These are phyloP conservation scores for Melampsora larici-populina DNA, from an alignment of 1,284 basidiomycete genomes.

Conservation along the genomic window DNA sequence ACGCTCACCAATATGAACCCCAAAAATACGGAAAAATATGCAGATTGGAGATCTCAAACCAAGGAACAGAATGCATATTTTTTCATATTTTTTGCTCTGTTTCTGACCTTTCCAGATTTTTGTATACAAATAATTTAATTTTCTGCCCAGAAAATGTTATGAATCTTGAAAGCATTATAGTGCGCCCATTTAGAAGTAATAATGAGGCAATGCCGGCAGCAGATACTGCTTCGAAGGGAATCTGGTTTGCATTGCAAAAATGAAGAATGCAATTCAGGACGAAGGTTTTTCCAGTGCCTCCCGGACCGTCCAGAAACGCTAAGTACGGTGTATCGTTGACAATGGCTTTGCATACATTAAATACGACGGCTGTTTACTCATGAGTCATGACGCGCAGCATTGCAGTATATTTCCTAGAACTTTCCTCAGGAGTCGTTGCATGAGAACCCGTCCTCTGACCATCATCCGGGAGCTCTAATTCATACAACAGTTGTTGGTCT, in stretches of 20 bases:
- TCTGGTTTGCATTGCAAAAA: conserved; percentile 53
- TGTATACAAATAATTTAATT: no score
- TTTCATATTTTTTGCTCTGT: no score
- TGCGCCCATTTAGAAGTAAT: conserved; percentile 56
- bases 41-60: no score
- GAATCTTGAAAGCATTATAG: conserved; percentile 41
- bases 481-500: conserved; percentile 54
- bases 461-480: no score
- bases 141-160: no score
- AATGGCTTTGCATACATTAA: conserved; percentile 54
- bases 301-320: conserved; percentile 60
- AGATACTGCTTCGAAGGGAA: conserved; percentile 44
- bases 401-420: conserved; percentile 44
- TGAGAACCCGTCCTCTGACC: no score
- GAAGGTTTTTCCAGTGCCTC: no score
- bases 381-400: conserved; percentile 52
- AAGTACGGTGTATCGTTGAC: conserved; percentile 47
- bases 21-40: no score
- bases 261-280: conserved; percentile 57
- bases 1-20: no score
- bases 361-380: conserved; percentile 55
- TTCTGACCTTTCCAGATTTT: no score
- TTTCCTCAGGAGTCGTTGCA: conserved; percentile 49
- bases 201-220: conserved; percentile 58
- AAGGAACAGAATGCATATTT: no score